Conservation (phyloP, 2,329 filamentous ascomycete genomes). For the Scedosporium minutisporum region DNA sequence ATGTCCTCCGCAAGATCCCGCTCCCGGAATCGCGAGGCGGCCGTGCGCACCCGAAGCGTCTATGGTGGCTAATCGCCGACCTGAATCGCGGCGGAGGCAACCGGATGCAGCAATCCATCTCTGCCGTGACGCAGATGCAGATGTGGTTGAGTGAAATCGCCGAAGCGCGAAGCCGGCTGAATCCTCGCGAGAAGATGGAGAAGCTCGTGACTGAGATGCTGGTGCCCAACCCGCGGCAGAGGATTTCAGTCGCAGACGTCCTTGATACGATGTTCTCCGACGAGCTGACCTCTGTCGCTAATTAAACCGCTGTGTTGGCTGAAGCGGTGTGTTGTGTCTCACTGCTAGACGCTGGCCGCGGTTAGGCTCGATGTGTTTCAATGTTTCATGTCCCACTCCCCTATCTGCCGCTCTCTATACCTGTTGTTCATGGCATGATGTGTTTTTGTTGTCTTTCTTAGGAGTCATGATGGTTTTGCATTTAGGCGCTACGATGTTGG, state of each 20-base stretch:
- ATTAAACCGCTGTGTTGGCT: background rate
- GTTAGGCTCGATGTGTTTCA: background rate
- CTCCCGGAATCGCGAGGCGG: slow-evolving; percentile 44
- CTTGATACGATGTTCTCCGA: slow-evolving; percentile 31
- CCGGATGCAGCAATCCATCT: slow-evolving; percentile 21
- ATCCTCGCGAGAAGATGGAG: slow-evolving; percentile 38
- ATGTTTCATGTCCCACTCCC: background rate
- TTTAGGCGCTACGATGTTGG: background rate
- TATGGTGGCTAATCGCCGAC: slow-evolving; percentile 51
- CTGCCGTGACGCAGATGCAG: slow-evolving; percentile 43
- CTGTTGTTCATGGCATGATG: background rate
- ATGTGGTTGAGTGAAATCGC: slow-evolving; percentile 45
- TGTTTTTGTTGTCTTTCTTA: background rate
- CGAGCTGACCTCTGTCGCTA: slow-evolving; percentile 7
- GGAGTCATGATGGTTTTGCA: background rate
- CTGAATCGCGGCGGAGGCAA: slow-evolving; percentile 31
- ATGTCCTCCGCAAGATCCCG: slow-evolving; percentile 44
- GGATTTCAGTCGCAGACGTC: slow-evolving; percentile 45
- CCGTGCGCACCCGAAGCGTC: slow-evolving; percentile 35
- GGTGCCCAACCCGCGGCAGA: slow-evolving; percentile 36
- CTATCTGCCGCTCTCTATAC: background rate
- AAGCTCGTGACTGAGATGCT: slow-evolving; percentile 45
- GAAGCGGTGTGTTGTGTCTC: background rate
- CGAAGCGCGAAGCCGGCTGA: slow-evolving; percentile 35
- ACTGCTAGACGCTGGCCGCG: background rate